Evolutionary conservation across 2,329 filamentous ascomycete species (phyloP).

Genomic region (Fusarium penzigii): DNA sequence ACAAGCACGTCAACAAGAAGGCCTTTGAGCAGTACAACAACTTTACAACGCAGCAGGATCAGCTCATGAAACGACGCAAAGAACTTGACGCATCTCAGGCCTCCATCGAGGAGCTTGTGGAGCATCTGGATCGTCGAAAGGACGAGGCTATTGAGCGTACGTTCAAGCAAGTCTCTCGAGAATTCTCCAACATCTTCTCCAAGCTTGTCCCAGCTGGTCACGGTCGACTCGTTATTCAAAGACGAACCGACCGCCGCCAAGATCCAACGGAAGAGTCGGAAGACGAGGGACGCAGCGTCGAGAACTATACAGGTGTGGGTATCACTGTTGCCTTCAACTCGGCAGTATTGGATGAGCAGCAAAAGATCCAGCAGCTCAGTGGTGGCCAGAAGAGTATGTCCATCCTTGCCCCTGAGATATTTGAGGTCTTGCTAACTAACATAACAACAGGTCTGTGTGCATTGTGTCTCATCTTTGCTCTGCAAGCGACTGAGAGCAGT

Average conservation of each 20-base stretch:
- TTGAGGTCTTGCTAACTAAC: slow-evolving; percentile 6
- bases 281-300: slow-evolving; percentile 73
- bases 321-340: slow-evolving; percentile 99
- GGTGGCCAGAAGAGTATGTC: slow-evolving; percentile 93
- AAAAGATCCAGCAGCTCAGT: slow-evolving; percentile 94
- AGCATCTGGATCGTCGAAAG: slow-evolving; percentile 90
- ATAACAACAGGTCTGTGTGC: slow-evolving; percentile 74
- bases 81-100: slow-evolving; percentile 85
- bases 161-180: slow-evolving; percentile 94
- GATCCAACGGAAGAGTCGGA: slow-evolving; percentile 60
- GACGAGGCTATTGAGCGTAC: slow-evolving; percentile 98
- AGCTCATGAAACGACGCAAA: slow-evolving; percentile 77
- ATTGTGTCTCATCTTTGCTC: slow-evolving; percentile 97
- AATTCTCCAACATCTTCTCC: slow-evolving; percentile 91
- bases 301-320: slow-evolving; percentile 94
- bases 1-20: slow-evolving; percentile 98
- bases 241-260: slow-evolving; percentile 74
- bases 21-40: slow-evolving; percentile 98
- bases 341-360: slow-evolving; percentile 92
- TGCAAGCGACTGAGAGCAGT: slow-evolving; percentile 94
- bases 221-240: slow-evolving; percentile 88
- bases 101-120: slow-evolving; percentile 90
- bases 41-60: slow-evolving; percentile 90
- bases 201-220: slow-evolving; percentile 93
- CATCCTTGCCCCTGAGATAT: not conserved